These are phyloP conservation scores for Lathyrus sativus DNA, from an alignment of 306 rosid species.

Conservation along the genomic window DNA sequence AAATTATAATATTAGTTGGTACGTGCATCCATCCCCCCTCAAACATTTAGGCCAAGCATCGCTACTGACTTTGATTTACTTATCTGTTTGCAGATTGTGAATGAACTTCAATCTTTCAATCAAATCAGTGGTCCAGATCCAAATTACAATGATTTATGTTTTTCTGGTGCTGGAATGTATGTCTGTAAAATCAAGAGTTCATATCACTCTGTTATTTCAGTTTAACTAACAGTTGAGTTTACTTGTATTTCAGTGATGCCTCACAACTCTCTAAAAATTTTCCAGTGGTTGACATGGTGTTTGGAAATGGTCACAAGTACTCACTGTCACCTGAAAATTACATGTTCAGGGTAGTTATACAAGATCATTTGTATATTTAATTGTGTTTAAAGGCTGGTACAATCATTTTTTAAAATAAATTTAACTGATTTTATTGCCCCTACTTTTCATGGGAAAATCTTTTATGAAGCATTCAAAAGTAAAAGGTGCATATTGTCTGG, in stretches of 20 bases:
- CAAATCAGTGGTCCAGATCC: slow-evolving; percentile 88
- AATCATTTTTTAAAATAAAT: slow-evolving; percentile 14
- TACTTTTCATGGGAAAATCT: slow-evolving; percentile 33
- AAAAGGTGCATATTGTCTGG: slow-evolving; percentile 88
- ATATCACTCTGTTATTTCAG: slow-evolving; percentile 7
- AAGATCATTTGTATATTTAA: slow-evolving; percentile 13
- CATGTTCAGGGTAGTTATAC: slow-evolving; percentile 71
- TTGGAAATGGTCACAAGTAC: slow-evolving; percentile 71
- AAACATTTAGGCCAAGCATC: too few species aligned
- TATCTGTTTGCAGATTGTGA: slow-evolving; percentile 58
- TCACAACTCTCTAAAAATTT: slow-evolving; percentile 65
- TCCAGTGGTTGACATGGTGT: slow-evolving; percentile 90
- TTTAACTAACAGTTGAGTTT: slow-evolving; percentile 37
- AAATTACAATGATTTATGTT: slow-evolving; percentile 78
- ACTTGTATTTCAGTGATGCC: slow-evolving; percentile 57
- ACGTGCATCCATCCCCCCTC: too few species aligned
- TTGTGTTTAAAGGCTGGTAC: slow-evolving; percentile 33
- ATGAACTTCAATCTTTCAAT: slow-evolving; percentile 67
- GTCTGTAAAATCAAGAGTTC: slow-evolving; percentile 34
- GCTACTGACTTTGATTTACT: slow-evolving; percentile 22
- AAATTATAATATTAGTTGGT: too few species aligned
- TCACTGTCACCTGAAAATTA: slow-evolving; percentile 90
- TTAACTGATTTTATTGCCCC: slow-evolving; percentile 22
- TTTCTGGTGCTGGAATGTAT: slow-evolving; percentile 88
- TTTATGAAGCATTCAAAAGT: slow-evolving; percentile 84